Evolutionary conservation across 2,329 filamentous ascomycete species (phyloP).

Genomic region (Raffaelea ambrosiae): DNA sequence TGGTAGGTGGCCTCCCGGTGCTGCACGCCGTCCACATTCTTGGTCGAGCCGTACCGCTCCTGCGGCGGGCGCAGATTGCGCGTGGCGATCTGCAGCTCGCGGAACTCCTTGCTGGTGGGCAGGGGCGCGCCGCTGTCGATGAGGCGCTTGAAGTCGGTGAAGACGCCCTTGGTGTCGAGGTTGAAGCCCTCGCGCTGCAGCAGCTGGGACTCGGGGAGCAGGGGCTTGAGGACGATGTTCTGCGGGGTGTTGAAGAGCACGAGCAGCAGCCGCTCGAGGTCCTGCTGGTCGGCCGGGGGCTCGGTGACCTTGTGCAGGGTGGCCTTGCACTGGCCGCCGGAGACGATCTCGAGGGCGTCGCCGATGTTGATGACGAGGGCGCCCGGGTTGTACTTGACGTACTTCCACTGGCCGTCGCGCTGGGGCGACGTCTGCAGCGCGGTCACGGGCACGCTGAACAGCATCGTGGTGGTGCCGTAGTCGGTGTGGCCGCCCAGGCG

Average conservation of each 20-base stretch:
- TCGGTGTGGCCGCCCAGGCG: slow-evolving; percentile 40
- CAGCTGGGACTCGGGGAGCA: slow-evolving; percentile 23
- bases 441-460: slow-evolving; percentile 37
- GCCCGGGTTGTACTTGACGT: slow-evolving; percentile 33
- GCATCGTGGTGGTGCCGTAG: slow-evolving; percentile 34
- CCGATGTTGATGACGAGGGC: slow-evolving; percentile 42
- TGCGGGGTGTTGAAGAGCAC: slow-evolving; percentile 37
- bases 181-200: slow-evolving; percentile 31
- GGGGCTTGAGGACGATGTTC: slow-evolving; percentile 31
- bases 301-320: slow-evolving; percentile 33
- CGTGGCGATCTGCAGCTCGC: slow-evolving; percentile 27
- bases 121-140: slow-evolving; percentile 27
- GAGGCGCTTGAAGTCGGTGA: slow-evolving; percentile 35
- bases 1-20: no score
- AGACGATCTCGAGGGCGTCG: slow-evolving; percentile 34
- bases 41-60: neutral
- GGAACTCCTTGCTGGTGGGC: slow-evolving; percentile 36
- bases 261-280: slow-evolving; percentile 30
- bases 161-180: slow-evolving; percentile 33
- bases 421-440: slow-evolving; percentile 37
- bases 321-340: slow-evolving; percentile 37
- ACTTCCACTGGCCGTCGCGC: slow-evolving; percentile 36
- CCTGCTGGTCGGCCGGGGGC: slow-evolving; percentile 30
- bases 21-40: neutral
- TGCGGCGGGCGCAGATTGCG: no score